A percentile compares a stretch with the other conserved stretches of the same genome.
Conservation (phyloP, 2,329 filamentous ascomycete genomes). For the Zymoseptoria passerinii region DNA sequence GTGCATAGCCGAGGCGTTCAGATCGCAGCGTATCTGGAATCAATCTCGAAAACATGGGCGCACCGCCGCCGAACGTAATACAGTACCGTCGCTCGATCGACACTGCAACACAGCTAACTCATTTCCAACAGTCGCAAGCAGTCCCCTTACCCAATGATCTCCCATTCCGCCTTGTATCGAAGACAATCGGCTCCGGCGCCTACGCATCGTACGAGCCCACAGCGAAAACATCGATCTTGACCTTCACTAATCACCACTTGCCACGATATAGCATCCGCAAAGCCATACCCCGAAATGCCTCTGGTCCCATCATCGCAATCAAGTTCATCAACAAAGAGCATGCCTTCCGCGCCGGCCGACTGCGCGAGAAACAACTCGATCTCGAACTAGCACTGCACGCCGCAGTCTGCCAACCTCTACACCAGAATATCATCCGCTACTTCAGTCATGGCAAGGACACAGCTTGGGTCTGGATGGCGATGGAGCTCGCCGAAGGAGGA, state of each 20-base stretch:
- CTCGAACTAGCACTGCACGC: constrained; percentile 89
- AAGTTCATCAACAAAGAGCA: constrained; percentile 99
- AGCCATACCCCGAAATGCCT: constrained; percentile 63
- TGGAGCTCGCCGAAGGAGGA: constrained; percentile 92
- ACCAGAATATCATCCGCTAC: constrained; percentile 90
- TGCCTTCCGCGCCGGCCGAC: constrained; percentile 77
- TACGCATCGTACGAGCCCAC: constrained; percentile 73
- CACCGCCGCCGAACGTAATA: constrained; percentile 14
- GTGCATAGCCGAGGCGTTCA: background rate
- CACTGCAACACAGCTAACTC: background rate
- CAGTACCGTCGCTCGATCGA: background rate
- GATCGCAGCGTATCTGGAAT: constrained; percentile 6
- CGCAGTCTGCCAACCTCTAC: constrained; percentile 58
- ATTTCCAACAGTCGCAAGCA: constrained; percentile 61
- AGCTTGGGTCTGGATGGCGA: constrained; percentile 93
- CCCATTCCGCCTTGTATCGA: constrained; percentile 89
- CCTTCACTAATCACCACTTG: constrained; percentile 1
- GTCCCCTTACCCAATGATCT: constrained; percentile 77
- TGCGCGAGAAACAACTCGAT: constrained; percentile 79
- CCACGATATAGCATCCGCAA: constrained; percentile 68
- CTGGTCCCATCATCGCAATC: constrained; percentile 80
- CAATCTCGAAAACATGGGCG: constrained; percentile 18
- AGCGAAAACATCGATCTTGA: background rate
- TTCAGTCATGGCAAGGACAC: constrained; percentile 78
- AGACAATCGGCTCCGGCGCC: constrained; percentile 90